phyloP scores from a whole-genome alignment of 768 basidiomycete species.

The Tylopilus vinaceipallidus region DNA sequence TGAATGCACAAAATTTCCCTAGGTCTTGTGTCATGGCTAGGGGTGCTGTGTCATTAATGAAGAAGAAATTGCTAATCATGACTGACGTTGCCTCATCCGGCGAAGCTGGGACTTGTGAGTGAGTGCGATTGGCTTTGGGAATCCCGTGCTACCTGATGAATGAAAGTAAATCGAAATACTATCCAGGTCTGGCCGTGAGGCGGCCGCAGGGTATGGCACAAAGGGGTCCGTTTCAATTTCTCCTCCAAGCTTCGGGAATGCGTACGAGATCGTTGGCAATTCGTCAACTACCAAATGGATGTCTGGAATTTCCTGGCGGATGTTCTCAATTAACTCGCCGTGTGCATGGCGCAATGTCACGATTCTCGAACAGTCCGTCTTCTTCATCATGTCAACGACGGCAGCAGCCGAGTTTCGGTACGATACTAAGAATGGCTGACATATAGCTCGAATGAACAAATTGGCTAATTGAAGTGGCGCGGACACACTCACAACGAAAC shows the following conservation, averaged over 20 bases:
- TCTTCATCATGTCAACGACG: conserved; percentile 8
- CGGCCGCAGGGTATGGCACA: conserved; percentile 4
- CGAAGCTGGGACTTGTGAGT: conserved; percentile 30
- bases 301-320: conserved; percentile 1
- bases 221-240: conserved; percentile 23
- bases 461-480: conserved; percentile 24
- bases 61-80: neutral
- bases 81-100: conserved; percentile 34
- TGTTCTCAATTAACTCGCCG: conserved; percentile 4
- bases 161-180: conserved; percentile 3
- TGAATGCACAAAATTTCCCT: neutral
- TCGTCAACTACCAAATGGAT: conserved; percentile 6
- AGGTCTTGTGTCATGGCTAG: neutral
- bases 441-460: conserved; percentile 15
- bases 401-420: conserved; percentile 6
- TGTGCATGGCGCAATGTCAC: conserved; percentile 12
- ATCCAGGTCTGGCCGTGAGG: neutral
- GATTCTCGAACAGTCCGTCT: conserved; percentile 9
- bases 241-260: conserved; percentile 38
- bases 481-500: conserved; percentile 31
- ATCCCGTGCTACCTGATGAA: conserved; percentile 41
- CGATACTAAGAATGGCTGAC: conserved; percentile 34
- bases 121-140: conserved; percentile 40
- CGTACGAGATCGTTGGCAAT: conserved; percentile 18
- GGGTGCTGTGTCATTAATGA: neutral